Evolutionary conservation across 2,329 filamentous ascomycete species (phyloP).

Genomic region (Apiospora kogelbergensis): DNA sequence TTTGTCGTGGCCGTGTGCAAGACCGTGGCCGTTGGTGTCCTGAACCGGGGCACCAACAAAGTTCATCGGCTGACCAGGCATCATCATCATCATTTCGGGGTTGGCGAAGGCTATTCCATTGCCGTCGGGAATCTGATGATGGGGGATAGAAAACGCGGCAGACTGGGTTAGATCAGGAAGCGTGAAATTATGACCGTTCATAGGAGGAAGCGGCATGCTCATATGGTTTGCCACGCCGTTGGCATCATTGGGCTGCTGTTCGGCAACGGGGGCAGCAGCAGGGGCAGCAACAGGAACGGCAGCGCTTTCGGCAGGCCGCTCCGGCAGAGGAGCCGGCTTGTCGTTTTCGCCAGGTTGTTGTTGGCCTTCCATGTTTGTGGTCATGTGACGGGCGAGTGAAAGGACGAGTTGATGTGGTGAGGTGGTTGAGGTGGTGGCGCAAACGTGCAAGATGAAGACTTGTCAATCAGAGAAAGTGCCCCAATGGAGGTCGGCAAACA

Average conservation of each 20-base stretch:
- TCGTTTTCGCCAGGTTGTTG: not conserved
- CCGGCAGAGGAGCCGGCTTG: not conserved
- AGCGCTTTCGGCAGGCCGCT: not conserved
- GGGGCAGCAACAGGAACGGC: not conserved
- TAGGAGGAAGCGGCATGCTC: constrained; percentile 7
- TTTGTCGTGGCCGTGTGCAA: not conserved
- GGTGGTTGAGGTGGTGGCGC: constrained; percentile 2
- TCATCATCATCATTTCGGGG: constrained; percentile 13
- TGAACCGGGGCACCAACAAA: constrained; percentile 3
- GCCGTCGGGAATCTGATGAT: not conserved
- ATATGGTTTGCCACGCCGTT: not conserved
- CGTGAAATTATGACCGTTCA: constrained; percentile 9
- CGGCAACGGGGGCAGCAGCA: not conserved
- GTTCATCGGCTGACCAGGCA: constrained; percentile 11
- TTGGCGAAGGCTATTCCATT: constrained; percentile 14
- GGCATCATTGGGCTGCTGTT: not conserved
- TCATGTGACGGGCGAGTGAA: not conserved
- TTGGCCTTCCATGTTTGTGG: constrained; percentile 4
- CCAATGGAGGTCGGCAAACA: not conserved
- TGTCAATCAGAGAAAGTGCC: not conserved
- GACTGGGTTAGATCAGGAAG: constrained; percentile 6
- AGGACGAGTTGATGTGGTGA: not conserved
- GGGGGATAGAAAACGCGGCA: constrained; percentile 3
- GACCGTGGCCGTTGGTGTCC: constrained; percentile 1
- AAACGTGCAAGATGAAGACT: not conserved